Percentiles rank a stretch among this genome's conserved stretches.
phyloP scores from a whole-genome alignment of 352 stramenopile species.

The Phytophthora podocarpi region DNA sequence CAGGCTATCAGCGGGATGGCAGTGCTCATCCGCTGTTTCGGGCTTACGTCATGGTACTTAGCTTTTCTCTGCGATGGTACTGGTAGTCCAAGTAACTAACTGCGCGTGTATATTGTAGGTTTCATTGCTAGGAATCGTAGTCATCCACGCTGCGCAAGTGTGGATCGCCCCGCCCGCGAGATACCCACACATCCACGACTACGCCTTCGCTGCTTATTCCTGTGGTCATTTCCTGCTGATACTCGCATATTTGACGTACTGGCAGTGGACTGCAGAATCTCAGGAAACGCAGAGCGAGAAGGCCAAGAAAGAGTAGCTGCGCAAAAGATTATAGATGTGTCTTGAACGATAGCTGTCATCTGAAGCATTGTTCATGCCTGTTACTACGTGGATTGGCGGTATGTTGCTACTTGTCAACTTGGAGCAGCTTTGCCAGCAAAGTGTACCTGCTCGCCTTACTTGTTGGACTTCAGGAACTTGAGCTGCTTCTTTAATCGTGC shows the following conservation, averaged over 20 bases:
- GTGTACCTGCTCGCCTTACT: conserved; percentile 36
- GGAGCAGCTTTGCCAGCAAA: conserved; percentile 1
- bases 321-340: conserved; percentile 4
- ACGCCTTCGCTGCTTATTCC: conserved; percentile 82
- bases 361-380: conserved; percentile 10
- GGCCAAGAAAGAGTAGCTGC: conserved; percentile 46
- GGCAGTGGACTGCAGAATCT: conserved; percentile 70
- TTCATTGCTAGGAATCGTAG: conserved; percentile 54
- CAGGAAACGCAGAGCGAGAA: conserved; percentile 25
- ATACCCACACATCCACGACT: conserved; percentile 88
- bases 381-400: conserved; percentile 1
- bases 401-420: background rate
- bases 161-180: conserved; percentile 49
- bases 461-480: conserved; percentile 72
- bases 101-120: conserved; percentile 38
- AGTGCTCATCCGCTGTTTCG: conserved; percentile 38
- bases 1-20: conserved; percentile 48
- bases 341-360: conserved; percentile 15
- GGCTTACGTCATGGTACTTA: conserved; percentile 58
- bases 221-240: conserved; percentile 77
- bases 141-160: conserved; percentile 62
- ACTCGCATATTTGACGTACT: conserved; percentile 83
- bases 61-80: background rate
- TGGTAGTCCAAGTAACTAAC: conserved; percentile 2
- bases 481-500: conserved; percentile 85